A percentile compares a stretch with the other conserved stretches of the same genome.
Evolutionary conservation across 441 rosid species (phyloP).

Genomic region (Kokia cookei): DNA sequence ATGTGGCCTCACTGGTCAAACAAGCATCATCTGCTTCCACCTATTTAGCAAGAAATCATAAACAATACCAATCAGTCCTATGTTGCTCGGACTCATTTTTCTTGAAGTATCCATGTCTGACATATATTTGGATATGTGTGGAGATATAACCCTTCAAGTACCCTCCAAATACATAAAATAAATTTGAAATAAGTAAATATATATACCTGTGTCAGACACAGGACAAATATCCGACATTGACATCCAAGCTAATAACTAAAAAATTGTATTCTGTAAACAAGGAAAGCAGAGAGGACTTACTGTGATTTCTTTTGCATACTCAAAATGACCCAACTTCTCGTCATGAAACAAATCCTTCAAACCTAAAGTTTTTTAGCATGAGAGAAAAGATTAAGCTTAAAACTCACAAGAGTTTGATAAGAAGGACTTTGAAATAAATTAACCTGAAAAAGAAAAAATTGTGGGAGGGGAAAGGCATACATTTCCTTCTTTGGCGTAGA

Average conservation of each 20-base stretch:
- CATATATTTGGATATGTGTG: neutral
- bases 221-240: neutral
- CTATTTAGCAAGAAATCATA: slow-evolving; percentile 25
- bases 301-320: slow-evolving; percentile 58
- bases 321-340: slow-evolving; percentile 63
- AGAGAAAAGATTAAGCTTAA: neutral
- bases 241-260: neutral
- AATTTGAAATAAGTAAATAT: neutral
- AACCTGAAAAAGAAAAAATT: neutral
- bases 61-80: slow-evolving; percentile 10
- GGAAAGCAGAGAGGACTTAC: slow-evolving; percentile 33
- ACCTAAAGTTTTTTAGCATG: slow-evolving; percentile 29
- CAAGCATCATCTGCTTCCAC: slow-evolving; percentile 54
- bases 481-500: slow-evolving; percentile 59
- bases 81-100: neutral
- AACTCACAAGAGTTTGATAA: neutral
- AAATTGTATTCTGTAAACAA: neutral
- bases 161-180: neutral
- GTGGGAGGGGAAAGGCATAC: slow-evolving; percentile 23
- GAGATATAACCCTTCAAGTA: neutral
- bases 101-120: neutral
- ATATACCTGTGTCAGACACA: neutral
- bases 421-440: neutral
- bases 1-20: slow-evolving; percentile 37
- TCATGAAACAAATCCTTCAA: slow-evolving; percentile 55